Evolutionary conservation across 148 eudicot genomes (phyloP).

Genomic region (Pouteria glomerata): DNA sequence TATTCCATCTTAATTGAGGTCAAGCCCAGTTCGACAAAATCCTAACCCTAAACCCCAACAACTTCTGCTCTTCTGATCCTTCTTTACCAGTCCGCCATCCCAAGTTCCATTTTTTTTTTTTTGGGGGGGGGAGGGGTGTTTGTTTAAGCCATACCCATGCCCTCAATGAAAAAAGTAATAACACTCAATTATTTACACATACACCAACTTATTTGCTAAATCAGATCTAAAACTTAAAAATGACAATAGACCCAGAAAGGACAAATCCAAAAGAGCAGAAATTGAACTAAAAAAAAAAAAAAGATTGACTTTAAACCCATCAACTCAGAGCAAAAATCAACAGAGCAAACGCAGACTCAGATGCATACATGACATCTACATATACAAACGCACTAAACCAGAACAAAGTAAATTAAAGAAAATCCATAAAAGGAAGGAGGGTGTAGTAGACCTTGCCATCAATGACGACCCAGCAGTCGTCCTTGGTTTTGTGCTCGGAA

Average conservation of each 20-base stretch:
- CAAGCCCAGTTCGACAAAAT: neutral
- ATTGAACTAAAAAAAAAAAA: neutral
- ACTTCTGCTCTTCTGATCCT: neutral
- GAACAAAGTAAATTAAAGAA: neutral
- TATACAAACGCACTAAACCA: neutral
- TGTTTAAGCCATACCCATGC: too few species aligned
- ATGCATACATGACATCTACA: neutral
- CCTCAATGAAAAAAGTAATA: neutral
- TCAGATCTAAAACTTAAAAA: neutral
- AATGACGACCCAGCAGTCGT: conserved; percentile 86
- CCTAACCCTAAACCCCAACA: neutral
- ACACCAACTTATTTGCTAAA: neutral
- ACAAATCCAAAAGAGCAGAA: neutral
- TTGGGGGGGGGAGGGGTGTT: too few species aligned
- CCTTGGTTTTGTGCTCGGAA: conserved; percentile 60
- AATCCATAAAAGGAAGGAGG: neutral
- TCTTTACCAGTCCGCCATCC: neutral
- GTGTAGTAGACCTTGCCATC: conserved; percentile 63
- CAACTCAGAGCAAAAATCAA: neutral
- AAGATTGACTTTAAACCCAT: neutral
- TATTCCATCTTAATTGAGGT: neutral
- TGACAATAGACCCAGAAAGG: neutral
- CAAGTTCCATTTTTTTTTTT: too few species aligned
- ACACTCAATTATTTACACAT: neutral
- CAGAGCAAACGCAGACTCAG: neutral